Conservation (phyloP, 768 basidiomycete species). For the Atractiella rhizophila region DNA sequence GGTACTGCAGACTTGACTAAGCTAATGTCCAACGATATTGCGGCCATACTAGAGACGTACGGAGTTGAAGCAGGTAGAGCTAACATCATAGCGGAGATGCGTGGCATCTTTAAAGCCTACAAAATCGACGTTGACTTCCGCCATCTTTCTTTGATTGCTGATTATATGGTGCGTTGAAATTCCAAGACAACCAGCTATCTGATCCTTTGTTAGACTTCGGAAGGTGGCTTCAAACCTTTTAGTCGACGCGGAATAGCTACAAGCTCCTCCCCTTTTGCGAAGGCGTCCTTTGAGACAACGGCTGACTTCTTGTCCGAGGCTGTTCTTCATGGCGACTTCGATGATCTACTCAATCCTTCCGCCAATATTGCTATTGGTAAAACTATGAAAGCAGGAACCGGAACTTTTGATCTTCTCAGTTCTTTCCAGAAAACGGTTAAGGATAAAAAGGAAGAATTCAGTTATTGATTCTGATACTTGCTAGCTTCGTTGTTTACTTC, state of each 20-base stretch:
- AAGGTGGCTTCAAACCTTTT: constrained; percentile 93
- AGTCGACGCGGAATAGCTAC: constrained; percentile 83
- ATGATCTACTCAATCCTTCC: constrained; percentile 57
- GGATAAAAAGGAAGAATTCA: neutral
- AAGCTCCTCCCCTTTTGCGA: constrained; percentile 81
- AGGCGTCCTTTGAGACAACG: constrained; percentile 94
- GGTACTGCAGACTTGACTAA: constrained; percentile 43
- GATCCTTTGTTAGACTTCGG: constrained; percentile 45
- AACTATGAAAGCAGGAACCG: constrained; percentile 75
- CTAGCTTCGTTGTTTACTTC: too few relatives aligned
- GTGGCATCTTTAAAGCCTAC: constrained; percentile 76
- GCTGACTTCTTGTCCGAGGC: constrained; percentile 81
- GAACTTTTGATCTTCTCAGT: constrained; percentile 49
- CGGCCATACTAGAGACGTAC: constrained; percentile 67
- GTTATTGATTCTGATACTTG: neutral
- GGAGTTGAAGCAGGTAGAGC: constrained; percentile 91
- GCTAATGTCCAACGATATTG: constrained; percentile 85
- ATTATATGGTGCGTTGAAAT: constrained; percentile 65
- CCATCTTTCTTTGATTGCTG: constrained; percentile 87
- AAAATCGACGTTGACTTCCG: constrained; percentile 82
- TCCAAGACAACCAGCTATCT: neutral
- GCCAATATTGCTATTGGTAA: constrained; percentile 74
- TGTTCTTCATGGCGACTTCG: constrained; percentile 80
- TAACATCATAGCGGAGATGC: constrained; percentile 71
- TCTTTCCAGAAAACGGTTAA: too few relatives aligned